Conservation (phyloP, 495 filamentous ascomycete genomes). For the Neurospora sp. region DNA sequence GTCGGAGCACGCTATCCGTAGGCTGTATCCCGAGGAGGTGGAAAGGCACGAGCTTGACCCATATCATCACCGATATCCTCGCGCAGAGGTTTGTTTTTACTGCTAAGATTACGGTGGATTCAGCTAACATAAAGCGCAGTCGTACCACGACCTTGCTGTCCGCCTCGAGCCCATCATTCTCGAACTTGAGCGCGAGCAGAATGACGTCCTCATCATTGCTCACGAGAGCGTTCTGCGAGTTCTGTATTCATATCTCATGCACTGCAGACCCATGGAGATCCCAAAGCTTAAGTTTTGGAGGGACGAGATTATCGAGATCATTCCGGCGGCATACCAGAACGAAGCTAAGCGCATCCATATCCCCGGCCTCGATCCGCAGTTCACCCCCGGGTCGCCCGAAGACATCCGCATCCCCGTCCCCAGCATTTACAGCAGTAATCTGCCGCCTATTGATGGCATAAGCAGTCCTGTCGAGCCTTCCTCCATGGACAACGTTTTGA, state of each 20-base stretch:
- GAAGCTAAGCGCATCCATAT: constrained; percentile 73
- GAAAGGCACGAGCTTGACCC: constrained; percentile 88
- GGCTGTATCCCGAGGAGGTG: constrained; percentile 79
- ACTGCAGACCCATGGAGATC: constrained; percentile 93
- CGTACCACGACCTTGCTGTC: constrained; percentile 95
- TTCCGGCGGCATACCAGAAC: constrained; percentile 95
- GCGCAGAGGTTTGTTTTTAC: constrained; percentile 64
- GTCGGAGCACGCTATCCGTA: constrained; percentile 61
- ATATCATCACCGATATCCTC: constrained; percentile 93
- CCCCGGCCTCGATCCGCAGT: constrained; percentile 36
- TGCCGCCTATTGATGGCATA: constrained; percentile 24
- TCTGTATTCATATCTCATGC: constrained; percentile 96
- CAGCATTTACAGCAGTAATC: constrained; percentile 13
- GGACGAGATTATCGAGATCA: constrained; percentile 97
- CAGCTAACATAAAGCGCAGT: constrained; percentile 40
- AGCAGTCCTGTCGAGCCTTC: constrained; percentile 22
- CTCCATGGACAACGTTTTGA: constrained; percentile 5
- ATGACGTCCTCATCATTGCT: constrained; percentile 93
- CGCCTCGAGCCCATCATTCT: constrained; percentile 98
- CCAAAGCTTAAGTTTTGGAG: constrained; percentile 89
- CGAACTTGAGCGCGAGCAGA: constrained; percentile 93
- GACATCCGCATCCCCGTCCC: constrained; percentile 77
- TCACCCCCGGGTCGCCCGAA: constrained; percentile 61
- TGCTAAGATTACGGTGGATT: neutral
- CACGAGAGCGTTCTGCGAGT: constrained; percentile 96